Evolutionary conservation across 305 asterid species (phyloP).

Genomic region (Fraxinus ornus): DNA sequence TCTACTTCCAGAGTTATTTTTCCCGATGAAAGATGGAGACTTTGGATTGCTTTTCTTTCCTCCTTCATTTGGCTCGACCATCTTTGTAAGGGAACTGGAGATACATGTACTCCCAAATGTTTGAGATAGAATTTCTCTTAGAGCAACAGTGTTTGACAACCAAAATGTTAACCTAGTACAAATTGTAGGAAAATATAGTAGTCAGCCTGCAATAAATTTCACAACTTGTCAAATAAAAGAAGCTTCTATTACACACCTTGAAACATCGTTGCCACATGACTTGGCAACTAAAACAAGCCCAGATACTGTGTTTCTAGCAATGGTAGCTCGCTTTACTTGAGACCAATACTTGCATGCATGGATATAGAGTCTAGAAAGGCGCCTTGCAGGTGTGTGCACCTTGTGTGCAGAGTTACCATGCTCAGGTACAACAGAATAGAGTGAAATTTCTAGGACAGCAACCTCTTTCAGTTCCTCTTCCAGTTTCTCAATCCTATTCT

Average conservation of each 20-base stretch:
- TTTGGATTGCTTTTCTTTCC: slow-evolving; percentile 34
- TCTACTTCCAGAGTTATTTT: slow-evolving; percentile 41
- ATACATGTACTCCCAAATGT: slow-evolving; percentile 77
- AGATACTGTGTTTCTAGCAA: slow-evolving; percentile 77
- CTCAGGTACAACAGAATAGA: slow-evolving; percentile 88
- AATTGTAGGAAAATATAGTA: neutral
- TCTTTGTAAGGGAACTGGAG: slow-evolving; percentile 46
- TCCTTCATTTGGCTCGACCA: slow-evolving; percentile 39
- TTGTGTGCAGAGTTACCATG: slow-evolving; percentile 91
- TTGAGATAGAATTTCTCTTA: slow-evolving; percentile 75
- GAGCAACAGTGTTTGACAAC: slow-evolving; percentile 79
- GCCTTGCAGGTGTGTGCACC: slow-evolving; percentile 93
- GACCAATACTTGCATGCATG: slow-evolving; percentile 85
- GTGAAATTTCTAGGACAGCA: slow-evolving; percentile 84
- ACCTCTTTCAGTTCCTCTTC: slow-evolving; percentile 90
- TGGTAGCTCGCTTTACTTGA: slow-evolving; percentile 68
- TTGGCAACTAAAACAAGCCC: slow-evolving; percentile 81
- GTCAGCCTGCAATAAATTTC: neutral
- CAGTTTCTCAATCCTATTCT: slow-evolving; percentile 66
- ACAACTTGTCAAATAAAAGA: slow-evolving; percentile 11
- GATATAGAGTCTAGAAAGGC: slow-evolving; percentile 77
- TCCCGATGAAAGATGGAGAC: slow-evolving; percentile 38
- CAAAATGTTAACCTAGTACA: slow-evolving; percentile 74
- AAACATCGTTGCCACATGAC: slow-evolving; percentile 87
- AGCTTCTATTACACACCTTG: slow-evolving; percentile 52